Conservation (phyloP, 371 early-diverging fungal genomes). For the Mucor irregularis region DNA sequence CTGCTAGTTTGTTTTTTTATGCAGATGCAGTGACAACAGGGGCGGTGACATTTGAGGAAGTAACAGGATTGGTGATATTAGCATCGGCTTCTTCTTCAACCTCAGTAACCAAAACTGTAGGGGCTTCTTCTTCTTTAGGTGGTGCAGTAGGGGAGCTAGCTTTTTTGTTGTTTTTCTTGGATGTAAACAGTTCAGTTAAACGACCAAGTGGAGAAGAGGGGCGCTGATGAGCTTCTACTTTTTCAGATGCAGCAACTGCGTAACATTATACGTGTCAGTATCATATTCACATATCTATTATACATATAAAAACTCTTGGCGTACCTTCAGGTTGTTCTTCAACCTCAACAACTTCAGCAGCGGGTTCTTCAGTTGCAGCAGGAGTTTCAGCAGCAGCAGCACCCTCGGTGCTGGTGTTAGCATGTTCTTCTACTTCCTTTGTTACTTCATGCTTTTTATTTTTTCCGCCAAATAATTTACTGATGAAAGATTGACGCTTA, state of each 20-base stretch:
- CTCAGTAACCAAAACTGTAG: constrained; percentile 4
- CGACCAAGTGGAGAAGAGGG: constrained; percentile 40
- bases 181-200: constrained; percentile 36
- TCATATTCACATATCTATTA: background rate
- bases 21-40: constrained; percentile 35
- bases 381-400: background rate
- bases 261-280: background rate
- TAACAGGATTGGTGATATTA: constrained; percentile 19
- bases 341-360: background rate
- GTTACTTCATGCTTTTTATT: constrained; percentile 31
- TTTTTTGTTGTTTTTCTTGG: constrained; percentile 34
- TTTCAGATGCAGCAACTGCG: background rate
- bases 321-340: constrained; percentile 18
- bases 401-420: constrained; percentile 6
- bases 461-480: constrained; percentile 63
- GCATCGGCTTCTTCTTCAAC: constrained; percentile 4
- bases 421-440: constrained; percentile 7
- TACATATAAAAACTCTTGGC: too few species aligned
- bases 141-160: constrained; percentile 24
- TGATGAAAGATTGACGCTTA: constrained; percentile 57
- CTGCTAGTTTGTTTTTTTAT: constrained; percentile 13
- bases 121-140: constrained; percentile 9
- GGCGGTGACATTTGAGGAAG: background rate
- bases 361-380: background rate
- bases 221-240: constrained; percentile 9